Evolutionary conservation across 208 protist species (phyloP).

Genomic region (Porcisia deanei): DNA sequence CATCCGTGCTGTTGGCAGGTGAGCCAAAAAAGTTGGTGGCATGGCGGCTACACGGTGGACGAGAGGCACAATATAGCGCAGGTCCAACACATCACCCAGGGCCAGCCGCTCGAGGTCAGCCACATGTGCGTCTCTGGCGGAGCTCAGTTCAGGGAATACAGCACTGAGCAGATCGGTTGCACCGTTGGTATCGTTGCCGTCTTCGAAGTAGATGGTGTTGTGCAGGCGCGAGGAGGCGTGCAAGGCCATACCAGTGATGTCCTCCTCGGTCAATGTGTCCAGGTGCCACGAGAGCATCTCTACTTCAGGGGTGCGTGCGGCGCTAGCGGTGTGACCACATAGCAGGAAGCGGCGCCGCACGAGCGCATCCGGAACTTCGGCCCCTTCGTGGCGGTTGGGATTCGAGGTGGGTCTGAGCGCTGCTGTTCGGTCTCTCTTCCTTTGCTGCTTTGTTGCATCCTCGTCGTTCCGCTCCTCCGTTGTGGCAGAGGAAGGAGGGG

Average conservation of each 20-base stretch:
- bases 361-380: slow-evolving; percentile 47
- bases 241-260: slow-evolving; percentile 53
- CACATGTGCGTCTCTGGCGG: slow-evolving; percentile 46
- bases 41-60: slow-evolving; percentile 74
- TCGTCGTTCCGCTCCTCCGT: background rate
- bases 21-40: slow-evolving; percentile 34
- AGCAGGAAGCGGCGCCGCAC: slow-evolving; percentile 68
- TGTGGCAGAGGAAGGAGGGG: slow-evolving; percentile 13
- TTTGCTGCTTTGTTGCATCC: background rate
- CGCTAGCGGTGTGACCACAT: slow-evolving; percentile 44
- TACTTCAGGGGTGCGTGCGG: slow-evolving; percentile 63
- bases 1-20: slow-evolving; percentile 50
- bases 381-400: slow-evolving; percentile 18
- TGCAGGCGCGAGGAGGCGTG: slow-evolving; percentile 73
- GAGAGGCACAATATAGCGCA: slow-evolving; percentile 83
- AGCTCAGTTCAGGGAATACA: slow-evolving; percentile 74
- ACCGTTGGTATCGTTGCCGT: slow-evolving; percentile 1
- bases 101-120: slow-evolving; percentile 41
- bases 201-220: slow-evolving; percentile 55
- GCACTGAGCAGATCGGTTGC: slow-evolving; percentile 52
- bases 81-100: slow-evolving; percentile 48
- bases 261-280: slow-evolving; percentile 76
- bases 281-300: slow-evolving; percentile 82
- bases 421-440: background rate
- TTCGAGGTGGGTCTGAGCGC: background rate